Conservation (phyloP, 345 rosid genomes). For the Camelina laxa region DNA sequence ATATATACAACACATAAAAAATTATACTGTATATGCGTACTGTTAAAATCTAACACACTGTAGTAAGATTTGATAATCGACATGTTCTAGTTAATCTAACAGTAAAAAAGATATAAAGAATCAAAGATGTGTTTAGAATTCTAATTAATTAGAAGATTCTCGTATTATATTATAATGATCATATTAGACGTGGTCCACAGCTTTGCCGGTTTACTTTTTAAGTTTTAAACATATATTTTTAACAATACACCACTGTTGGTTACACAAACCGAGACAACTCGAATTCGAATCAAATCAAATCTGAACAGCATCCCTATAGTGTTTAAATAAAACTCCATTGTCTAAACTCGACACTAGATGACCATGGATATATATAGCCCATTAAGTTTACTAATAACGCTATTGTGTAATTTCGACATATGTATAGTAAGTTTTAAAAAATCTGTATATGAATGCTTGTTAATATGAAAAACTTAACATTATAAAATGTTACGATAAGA, state of each 20-base stretch:
- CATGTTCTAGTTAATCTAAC: constrained; percentile 5
- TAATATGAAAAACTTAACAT: too few species aligned
- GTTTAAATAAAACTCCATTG: neutral
- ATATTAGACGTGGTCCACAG: constrained; percentile 27
- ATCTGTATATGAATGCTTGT: neutral
- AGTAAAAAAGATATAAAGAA: constrained; percentile 3
- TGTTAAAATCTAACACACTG: too few species aligned
- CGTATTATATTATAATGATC: neutral
- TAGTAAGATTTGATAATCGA: neutral
- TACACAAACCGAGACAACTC: constrained; percentile 29
- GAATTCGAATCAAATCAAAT: constrained; percentile 30
- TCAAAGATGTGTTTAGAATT: neutral
- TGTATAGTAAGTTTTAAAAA: neutral
- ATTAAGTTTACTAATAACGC: neutral
- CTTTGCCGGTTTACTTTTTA: constrained; percentile 20
- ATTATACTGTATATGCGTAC: too few species aligned
- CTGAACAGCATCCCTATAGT: constrained; percentile 2
- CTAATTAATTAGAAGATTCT: constrained; percentile 4
- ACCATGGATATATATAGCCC: neutral
- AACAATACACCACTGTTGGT: constrained; percentile 11
- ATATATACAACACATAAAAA: too few species aligned
- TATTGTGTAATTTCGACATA: neutral
- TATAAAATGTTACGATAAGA: neutral
- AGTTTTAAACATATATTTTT: neutral
- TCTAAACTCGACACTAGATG: neutral